Percentiles rank a stretch among this genome's conserved stretches.
These are phyloP conservation scores for Breynia disticha DNA, from an alignment of 441 rosid species.

Conservation along the genomic window DNA sequence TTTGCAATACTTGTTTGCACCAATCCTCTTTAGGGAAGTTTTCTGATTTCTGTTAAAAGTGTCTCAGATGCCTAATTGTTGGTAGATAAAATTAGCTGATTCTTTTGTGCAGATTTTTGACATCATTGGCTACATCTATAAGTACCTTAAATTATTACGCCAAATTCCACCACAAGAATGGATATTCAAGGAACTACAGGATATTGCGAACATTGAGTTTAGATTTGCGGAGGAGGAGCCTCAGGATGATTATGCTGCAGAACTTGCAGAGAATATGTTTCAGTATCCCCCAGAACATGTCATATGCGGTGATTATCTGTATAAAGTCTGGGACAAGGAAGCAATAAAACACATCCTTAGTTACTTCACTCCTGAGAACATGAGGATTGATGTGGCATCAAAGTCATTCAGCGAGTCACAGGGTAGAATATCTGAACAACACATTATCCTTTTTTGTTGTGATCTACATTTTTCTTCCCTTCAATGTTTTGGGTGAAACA, in stretches of 20 bases:
- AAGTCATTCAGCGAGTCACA: slow-evolving; percentile 46
- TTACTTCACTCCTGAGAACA: slow-evolving; percentile 74
- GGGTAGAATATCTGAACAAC: slow-evolving; percentile 32
- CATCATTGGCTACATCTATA: slow-evolving; percentile 75
- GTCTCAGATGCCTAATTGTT: not conserved
- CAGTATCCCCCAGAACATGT: slow-evolving; percentile 79
- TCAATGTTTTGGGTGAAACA: not conserved
- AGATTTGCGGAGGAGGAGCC: slow-evolving; percentile 91
- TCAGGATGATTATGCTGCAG: slow-evolving; percentile 96
- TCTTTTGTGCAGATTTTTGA: slow-evolving; percentile 54
- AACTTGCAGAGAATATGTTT: slow-evolving; percentile 86
- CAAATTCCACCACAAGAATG: slow-evolving; percentile 81
- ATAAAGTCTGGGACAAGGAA: slow-evolving; percentile 81
- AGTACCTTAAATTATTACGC: slow-evolving; percentile 68
- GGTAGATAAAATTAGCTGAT: not conserved
- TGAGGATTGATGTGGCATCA: slow-evolving; percentile 89
- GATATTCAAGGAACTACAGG: slow-evolving; percentile 97
- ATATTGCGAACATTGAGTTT: slow-evolving; percentile 90
- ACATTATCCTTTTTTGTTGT: not conserved
- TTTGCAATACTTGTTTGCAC: not conserved
- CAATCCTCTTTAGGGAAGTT: not conserved
- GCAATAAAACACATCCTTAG: slow-evolving; percentile 48
- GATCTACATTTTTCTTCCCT: not conserved
- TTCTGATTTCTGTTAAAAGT: not conserved
- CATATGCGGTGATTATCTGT: slow-evolving; percentile 72